These are phyloP conservation scores for Pseudocercospora crystallina DNA, from an alignment of 2,329 filamentous ascomycete genomes.

Conservation along the genomic window DNA sequence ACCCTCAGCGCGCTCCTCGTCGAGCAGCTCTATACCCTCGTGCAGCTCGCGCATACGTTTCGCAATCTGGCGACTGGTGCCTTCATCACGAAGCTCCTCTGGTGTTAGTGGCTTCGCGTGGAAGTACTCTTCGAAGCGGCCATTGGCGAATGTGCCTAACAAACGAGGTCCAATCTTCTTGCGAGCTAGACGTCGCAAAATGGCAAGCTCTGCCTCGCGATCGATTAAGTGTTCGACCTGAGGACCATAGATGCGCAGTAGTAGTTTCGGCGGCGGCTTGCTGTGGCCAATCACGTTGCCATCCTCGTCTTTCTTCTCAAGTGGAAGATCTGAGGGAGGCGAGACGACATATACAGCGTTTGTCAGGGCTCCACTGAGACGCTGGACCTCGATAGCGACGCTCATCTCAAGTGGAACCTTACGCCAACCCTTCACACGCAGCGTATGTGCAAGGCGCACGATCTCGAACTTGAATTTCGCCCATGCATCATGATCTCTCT, in stretches of 20 bases:
- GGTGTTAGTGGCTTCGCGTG: constrained; percentile 78
- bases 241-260: constrained; percentile 89
- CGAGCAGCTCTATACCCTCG: constrained; percentile 83
- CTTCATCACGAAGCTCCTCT: constrained; percentile 72
- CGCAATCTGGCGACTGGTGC: constrained; percentile 87
- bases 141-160: constrained; percentile 89
- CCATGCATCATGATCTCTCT: constrained; percentile 63
- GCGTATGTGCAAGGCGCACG: constrained; percentile 80
- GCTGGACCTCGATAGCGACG: constrained; percentile 67
- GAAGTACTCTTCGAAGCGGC: constrained; percentile 93
- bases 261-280: constrained; percentile 66
- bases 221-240: constrained; percentile 96
- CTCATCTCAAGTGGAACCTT: constrained; percentile 72
- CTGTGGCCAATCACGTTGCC: constrained; percentile 30
- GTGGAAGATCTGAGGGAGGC: constrained; percentile 66
- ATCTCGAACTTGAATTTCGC: constrained; percentile 88
- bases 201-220: constrained; percentile 81
- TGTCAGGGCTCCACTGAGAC: constrained; percentile 86
- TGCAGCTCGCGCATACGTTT: constrained; percentile 97
- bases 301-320: constrained; percentile 36
- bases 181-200: constrained; percentile 78
- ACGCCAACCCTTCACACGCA: constrained; percentile 89
- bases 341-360: constrained; percentile 95
- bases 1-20: constrained; percentile 73
- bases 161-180: constrained; percentile 92